Percentiles rank a stretch among this genome's conserved stretches.
Evolutionary conservation across 495 filamentous ascomycete genomes (phyloP).

Genomic region (Trichodelitschia bisporula): DNA sequence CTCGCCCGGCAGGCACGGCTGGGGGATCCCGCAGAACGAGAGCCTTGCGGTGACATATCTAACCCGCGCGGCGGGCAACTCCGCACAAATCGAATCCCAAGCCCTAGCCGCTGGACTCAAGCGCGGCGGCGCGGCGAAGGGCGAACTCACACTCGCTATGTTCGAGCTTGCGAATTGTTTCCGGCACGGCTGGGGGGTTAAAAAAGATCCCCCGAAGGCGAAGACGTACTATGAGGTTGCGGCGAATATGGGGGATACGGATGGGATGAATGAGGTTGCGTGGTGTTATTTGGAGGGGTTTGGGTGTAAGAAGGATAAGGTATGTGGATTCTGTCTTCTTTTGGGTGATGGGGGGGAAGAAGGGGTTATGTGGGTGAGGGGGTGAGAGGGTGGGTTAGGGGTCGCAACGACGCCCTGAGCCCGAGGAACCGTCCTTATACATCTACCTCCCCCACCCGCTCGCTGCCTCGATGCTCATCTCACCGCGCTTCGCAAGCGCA

Average conservation of each 20-base stretch:
- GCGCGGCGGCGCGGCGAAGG: constrained; percentile 86
- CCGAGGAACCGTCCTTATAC: too few relatives aligned
- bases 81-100: constrained; percentile 58
- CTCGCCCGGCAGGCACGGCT: constrained; percentile 49
- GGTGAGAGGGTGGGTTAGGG: too few relatives aligned
- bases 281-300: constrained; percentile 94
- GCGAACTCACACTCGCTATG: constrained; percentile 91
- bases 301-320: constrained; percentile 92
- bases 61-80: constrained; percentile 72
- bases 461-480: too few relatives aligned
- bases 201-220: constrained; percentile 70
- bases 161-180: constrained; percentile 91
- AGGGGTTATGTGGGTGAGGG: too few relatives aligned
- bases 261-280: constrained; percentile 92
- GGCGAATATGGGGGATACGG: constrained; percentile 82
- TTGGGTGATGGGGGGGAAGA: too few relatives aligned
- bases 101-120: constrained; percentile 69
- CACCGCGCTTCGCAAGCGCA: too few relatives aligned
- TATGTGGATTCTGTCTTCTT: too few relatives aligned
- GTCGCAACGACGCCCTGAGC: too few relatives aligned
- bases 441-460: too few relatives aligned
- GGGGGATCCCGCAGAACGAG: constrained; percentile 59
- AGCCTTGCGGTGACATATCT: constrained; percentile 57
- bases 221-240: constrained; percentile 92
- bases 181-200: constrained; percentile 85